These are phyloP conservation scores for Penicillium bovifimosum DNA, from an alignment of 495 filamentous ascomycete genomes.

Conservation along the genomic window DNA sequence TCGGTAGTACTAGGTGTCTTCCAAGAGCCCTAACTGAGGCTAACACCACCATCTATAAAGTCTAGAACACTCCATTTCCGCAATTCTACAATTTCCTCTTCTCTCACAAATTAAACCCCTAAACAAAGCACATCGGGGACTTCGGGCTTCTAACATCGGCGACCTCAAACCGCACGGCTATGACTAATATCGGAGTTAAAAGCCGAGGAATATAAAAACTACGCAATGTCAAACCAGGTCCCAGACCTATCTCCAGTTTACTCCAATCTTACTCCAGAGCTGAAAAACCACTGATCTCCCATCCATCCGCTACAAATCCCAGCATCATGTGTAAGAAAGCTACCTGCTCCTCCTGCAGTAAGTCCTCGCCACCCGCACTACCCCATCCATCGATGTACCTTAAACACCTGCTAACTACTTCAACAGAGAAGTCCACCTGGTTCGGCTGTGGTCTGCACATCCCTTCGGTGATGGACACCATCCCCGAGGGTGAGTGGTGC, in stretches of 20 bases:
- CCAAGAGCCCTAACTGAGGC: too few relatives aligned
- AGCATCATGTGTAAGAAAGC: constrained; percentile 45
- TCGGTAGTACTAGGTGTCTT: too few relatives aligned
- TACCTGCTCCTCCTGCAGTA: constrained; percentile 48
- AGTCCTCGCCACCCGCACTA: constrained; percentile 5
- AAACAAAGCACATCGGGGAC: constrained; percentile 15
- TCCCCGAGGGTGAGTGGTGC: constrained; percentile 58
- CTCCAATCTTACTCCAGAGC: not conserved
- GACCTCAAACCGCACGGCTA: constrained; percentile 5
- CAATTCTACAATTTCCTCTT: not conserved
- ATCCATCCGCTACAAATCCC: not conserved
- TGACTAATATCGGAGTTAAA: constrained; percentile 20
- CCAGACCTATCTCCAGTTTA: too few relatives aligned
- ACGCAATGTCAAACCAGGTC: too few relatives aligned
- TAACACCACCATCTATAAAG: too few relatives aligned
- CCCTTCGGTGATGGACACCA: constrained; percentile 56
- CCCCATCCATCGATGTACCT: too few relatives aligned
- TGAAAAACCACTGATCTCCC: not conserved
- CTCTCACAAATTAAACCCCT: not conserved
- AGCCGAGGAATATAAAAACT: constrained; percentile 14
- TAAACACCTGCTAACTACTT: constrained; percentile 1
- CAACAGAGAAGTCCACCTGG: constrained; percentile 62
- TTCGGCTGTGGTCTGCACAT: constrained; percentile 67
- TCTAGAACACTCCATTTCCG: not conserved
- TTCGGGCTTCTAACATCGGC: constrained; percentile 28